A percentile compares a stretch with the other conserved stretches of the same genome.
phyloP scores from a whole-genome alignment of 108 stramenopile species.

The Skeletonema grethae region DNA sequence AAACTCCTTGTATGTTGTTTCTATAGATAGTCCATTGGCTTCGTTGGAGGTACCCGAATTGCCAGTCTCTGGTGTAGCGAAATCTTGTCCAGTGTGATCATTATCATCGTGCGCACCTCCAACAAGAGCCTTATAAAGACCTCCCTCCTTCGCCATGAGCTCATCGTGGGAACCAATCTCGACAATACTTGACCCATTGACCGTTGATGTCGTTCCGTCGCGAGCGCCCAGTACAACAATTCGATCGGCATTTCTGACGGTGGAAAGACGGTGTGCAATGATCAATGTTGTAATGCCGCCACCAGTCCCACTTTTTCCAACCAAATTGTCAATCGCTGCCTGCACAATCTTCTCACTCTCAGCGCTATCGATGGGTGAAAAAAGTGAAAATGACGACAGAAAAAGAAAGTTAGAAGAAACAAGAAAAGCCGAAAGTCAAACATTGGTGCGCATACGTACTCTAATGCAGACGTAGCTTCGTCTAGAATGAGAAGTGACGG shows the following conservation, averaged over 20 bases:
- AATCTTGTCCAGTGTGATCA: background rate
- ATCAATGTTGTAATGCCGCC: conserved; percentile 82
- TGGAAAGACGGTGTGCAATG: conserved; percentile 92
- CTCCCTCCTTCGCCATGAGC: conserved; percentile 64
- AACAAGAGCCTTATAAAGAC: conserved; percentile 69
- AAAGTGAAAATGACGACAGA: too few relatives aligned
- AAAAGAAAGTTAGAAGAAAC: too few relatives aligned
- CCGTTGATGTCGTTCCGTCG: conserved; percentile 25
- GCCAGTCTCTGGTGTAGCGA: background rate
- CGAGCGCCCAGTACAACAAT: conserved; percentile 90
- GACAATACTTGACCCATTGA: conserved; percentile 47
- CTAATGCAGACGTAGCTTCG: conserved; percentile 67
- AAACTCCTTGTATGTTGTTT: background rate
- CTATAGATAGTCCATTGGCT: background rate
- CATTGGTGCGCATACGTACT: background rate
- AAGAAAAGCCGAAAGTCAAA: too few relatives aligned
- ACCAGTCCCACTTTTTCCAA: conserved; percentile 39
- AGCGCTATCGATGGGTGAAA: background rate
- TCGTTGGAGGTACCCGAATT: background rate
- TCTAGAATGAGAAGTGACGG: conserved; percentile 39
- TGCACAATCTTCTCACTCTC: conserved; percentile 77
- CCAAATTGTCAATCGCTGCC: conserved; percentile 79
- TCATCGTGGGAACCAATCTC: conserved; percentile 91
- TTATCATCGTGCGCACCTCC: conserved; percentile 27
- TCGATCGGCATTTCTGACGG: conserved; percentile 87